Evolutionary conservation across 176 grass and related monocot species (phyloP).

Genomic region (Ensete ventricosum): DNA sequence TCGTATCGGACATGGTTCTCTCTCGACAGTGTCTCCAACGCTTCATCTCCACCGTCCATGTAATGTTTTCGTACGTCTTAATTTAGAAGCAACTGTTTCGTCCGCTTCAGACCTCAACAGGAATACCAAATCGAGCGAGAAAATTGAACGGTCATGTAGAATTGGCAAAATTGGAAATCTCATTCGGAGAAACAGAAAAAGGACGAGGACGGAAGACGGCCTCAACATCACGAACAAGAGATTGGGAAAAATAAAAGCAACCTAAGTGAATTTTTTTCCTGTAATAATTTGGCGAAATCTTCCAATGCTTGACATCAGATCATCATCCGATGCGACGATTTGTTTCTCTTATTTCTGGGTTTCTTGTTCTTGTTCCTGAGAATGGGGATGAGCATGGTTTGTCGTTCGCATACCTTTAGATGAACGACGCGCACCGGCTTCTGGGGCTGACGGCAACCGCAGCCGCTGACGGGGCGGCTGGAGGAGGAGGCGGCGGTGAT

Average conservation of each 20-base stretch:
- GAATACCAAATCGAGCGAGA: neutral
- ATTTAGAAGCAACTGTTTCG: neutral
- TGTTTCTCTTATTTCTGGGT: neutral
- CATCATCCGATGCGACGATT: neutral
- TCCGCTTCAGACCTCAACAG: neutral
- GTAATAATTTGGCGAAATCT: no score
- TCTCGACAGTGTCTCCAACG: neutral
- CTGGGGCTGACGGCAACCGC: slow-evolving; percentile 7
- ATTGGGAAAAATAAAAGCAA: no score
- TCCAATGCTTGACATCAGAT: neutral
- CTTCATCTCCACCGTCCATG: neutral
- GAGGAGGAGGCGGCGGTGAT: neutral
- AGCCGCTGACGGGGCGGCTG: slow-evolving; percentile 8
- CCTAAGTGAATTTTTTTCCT: no score
- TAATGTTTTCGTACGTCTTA: neutral
- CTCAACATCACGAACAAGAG: no score
- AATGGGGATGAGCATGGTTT: slow-evolving; percentile 1
- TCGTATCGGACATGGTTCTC: neutral
- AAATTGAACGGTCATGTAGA: neutral
- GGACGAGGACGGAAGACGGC: no score
- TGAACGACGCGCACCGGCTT: slow-evolving; percentile 53
- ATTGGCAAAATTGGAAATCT: no score
- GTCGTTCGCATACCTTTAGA: slow-evolving; percentile 53
- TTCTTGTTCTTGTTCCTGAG: neutral
- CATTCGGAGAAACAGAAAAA: no score